Conservation (phyloP, 805 yeast species). For the Cyberlindnera suaveolens region DNA sequence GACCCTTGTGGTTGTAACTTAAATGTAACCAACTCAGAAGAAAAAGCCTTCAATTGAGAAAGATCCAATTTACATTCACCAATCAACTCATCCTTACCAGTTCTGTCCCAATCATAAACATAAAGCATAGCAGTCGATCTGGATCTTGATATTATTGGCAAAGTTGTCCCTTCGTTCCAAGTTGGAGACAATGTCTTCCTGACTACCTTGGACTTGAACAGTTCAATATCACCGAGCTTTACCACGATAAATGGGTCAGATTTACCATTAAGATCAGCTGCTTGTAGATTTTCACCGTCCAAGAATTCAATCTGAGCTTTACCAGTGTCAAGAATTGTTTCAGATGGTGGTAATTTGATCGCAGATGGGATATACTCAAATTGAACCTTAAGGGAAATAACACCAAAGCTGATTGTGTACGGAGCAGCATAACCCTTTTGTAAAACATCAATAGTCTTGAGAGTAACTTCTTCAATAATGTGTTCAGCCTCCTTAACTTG, state of each 20-base stretch:
- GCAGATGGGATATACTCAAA: conserved; percentile 59
- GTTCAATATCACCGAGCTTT: conserved; percentile 45
- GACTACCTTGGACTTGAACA: conserved; percentile 52
- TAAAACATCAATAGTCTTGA: conserved; percentile 49
- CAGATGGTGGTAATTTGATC: conserved; percentile 46
- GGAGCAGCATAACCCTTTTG: conserved; percentile 42
- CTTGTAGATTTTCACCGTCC: conserved; percentile 44
- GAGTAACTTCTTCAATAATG: conserved; percentile 43
- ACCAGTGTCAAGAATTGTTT: conserved; percentile 67
- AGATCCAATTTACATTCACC: conserved; percentile 50
- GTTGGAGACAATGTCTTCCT: conserved; percentile 66
- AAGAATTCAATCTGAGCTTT: conserved; percentile 47
- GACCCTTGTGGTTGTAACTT: conserved; percentile 61
- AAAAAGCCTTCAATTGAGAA: conserved; percentile 38
- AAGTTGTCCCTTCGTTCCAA: conserved; percentile 63
- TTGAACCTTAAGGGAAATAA: conserved; percentile 38
- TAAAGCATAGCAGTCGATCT: conserved; percentile 42
- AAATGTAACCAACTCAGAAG: conserved; percentile 40
- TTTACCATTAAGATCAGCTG: conserved; percentile 69
- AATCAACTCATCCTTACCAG: conserved; percentile 59
- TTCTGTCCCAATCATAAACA: conserved; percentile 73
- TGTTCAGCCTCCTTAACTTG: conserved; percentile 42
- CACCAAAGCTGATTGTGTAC: conserved; percentile 36
- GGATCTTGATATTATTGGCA: conserved; percentile 60
- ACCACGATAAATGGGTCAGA: conserved; percentile 65